A percentile compares a stretch with the other conserved stretches of the same genome.
These are phyloP conservation scores for Austroboletus novae-zelandiae DNA, from an alignment of 1,284 basidiomycete genomes.

Conservation along the genomic window DNA sequence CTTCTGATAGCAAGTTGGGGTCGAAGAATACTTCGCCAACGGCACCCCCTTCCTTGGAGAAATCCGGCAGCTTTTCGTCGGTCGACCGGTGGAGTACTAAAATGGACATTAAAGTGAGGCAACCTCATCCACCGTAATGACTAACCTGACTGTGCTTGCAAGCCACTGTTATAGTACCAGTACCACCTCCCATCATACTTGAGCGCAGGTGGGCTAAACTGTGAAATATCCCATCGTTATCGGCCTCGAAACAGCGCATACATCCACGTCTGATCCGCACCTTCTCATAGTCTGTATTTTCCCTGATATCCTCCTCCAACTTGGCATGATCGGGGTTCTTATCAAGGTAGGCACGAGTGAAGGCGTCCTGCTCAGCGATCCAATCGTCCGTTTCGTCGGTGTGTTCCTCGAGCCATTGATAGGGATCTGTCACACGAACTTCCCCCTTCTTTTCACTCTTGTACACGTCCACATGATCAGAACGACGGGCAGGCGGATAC, in stretches of 20 bases:
- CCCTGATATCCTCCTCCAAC: conserved; percentile 59
- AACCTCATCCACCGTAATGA: not conserved
- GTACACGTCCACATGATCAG: conserved; percentile 66
- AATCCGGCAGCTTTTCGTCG: conserved; percentile 50
- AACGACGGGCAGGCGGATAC: conserved; percentile 65
- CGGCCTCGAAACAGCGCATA: not conserved
- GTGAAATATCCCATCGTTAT: conserved; percentile 5
- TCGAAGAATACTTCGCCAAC: conserved; percentile 77
- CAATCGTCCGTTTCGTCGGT: conserved; percentile 63
- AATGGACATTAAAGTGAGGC: conserved; percentile 1
- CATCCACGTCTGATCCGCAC: conserved; percentile 36
- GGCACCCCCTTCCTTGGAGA: conserved; percentile 42
- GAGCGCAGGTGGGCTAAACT: conserved; percentile 63
- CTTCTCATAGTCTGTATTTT: conserved; percentile 70
- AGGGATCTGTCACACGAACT: conserved; percentile 68
- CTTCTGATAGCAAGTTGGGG: conserved; percentile 67
- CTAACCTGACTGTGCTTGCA: conserved; percentile 63
- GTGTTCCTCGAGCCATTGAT: conserved; percentile 68
- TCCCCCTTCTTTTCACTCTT: conserved; percentile 59
- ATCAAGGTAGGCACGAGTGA: conserved; percentile 60
- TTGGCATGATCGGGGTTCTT: conserved; percentile 55
- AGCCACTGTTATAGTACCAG: conserved; percentile 72
- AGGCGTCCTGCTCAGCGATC: conserved; percentile 60
- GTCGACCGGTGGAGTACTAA: conserved; percentile 68
- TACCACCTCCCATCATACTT: conserved; percentile 73